Evolutionary conservation across 139 green algal genomes (phyloP).

Genomic region (Volvox africanus): DNA sequence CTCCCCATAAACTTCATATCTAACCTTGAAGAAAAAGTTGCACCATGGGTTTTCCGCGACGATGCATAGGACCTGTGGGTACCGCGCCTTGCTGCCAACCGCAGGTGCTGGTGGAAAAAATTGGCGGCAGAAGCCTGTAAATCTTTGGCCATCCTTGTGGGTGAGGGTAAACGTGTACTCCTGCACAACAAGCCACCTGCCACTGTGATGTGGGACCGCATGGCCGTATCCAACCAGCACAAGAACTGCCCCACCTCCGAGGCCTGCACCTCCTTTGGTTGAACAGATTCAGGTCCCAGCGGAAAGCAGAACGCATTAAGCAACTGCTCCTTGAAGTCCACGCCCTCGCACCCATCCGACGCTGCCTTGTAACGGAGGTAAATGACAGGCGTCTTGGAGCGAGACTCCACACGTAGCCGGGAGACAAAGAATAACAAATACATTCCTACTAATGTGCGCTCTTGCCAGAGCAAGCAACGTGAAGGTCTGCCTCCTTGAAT

Average conservation of each 20-base stretch:
- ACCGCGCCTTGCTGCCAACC: conserved; percentile 61
- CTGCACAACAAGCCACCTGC: conserved; percentile 1
- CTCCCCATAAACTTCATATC: neutral
- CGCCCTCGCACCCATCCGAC: conserved; percentile 9
- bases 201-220: conserved; percentile 5
- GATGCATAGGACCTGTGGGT: conserved; percentile 78
- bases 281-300: conserved; percentile 64
- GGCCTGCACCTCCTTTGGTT: conserved; percentile 69
- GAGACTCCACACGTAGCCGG: conserved; percentile 11
- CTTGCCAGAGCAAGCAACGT: neutral
- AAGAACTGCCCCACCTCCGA: conserved; percentile 61
- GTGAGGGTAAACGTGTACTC: conserved; percentile 76
- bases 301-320: conserved; percentile 75
- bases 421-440: conserved; percentile 52
- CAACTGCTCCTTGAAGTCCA: conserved; percentile 37
- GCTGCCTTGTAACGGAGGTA: conserved; percentile 50
- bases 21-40: conserved; percentile 76
- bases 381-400: conserved; percentile 24
- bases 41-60: conserved; percentile 73
- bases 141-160: conserved; percentile 64
- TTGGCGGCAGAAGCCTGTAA: conserved; percentile 76
- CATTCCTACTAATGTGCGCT: neutral
- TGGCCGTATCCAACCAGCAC: neutral
- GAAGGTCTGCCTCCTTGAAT: neutral
- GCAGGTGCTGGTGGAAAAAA: conserved; percentile 65